Evolutionary conservation across 1,284 basidiomycete species (phyloP).

Genomic region (Phellinidium pouzarii): DNA sequence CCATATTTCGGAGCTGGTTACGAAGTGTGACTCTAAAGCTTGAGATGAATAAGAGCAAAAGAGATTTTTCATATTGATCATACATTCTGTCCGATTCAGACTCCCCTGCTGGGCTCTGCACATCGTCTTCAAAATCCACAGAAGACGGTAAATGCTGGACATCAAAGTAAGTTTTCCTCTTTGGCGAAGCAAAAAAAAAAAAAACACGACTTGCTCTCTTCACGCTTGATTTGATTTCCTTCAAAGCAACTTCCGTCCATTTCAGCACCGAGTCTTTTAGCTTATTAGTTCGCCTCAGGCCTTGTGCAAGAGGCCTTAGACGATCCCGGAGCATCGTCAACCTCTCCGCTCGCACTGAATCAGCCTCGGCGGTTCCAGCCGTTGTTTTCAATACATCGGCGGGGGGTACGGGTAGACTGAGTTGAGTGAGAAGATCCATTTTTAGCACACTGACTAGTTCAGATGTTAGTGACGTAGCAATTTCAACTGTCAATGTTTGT

Average conservation of each 20-base stretch:
- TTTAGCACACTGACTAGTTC: conserved; percentile 71
- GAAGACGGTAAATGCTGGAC: conserved; percentile 46
- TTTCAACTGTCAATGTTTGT: conserved; percentile 57
- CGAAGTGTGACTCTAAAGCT: conserved; percentile 38
- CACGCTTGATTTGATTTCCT: conserved; percentile 57
- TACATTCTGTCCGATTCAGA: conserved; percentile 31
- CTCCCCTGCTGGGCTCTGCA: conserved; percentile 31
- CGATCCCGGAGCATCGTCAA: conserved; percentile 46
- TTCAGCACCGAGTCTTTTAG: conserved; percentile 62
- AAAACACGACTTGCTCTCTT: conserved; percentile 43
- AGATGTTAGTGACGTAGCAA: conserved; percentile 69
- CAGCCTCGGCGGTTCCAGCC: not conserved
- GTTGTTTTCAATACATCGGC: not conserved
- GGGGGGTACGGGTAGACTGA: conserved; percentile 27
- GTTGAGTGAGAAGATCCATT: conserved; percentile 56
- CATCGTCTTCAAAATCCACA: conserved; percentile 49
- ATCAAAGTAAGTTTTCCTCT: conserved; percentile 9
- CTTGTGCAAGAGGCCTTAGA: conserved; percentile 66
- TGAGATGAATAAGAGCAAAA: conserved; percentile 15
- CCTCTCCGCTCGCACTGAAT: conserved; percentile 3
- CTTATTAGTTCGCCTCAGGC: conserved; percentile 70
- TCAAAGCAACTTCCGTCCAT: conserved; percentile 75
- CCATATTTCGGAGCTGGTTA: conserved; percentile 58
- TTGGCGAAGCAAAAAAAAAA: conserved; percentile 15
- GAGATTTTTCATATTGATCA: conserved; percentile 23